phyloP scores from a whole-genome alignment of 768 basidiomycete species.

The Termitomyces sp. region DNA sequence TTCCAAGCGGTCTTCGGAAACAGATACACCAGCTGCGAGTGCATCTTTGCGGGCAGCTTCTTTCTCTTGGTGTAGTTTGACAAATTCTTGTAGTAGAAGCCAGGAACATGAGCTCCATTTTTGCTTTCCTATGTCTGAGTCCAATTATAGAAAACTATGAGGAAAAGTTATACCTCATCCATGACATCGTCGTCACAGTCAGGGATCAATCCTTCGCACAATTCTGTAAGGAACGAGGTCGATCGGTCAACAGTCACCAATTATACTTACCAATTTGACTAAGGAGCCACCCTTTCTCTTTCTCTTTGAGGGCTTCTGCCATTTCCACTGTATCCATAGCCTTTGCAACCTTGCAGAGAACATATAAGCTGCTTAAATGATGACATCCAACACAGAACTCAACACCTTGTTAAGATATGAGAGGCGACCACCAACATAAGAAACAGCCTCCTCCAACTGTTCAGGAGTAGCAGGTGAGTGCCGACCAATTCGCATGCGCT shows the following conservation, averaged over 20 bases:
- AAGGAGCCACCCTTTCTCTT: conserved; percentile 76
- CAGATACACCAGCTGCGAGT: conserved; percentile 25
- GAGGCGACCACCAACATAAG: conserved; percentile 71
- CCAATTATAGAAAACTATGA: not conserved
- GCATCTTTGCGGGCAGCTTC: conserved; percentile 35
- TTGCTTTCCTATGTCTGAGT: conserved; percentile 36
- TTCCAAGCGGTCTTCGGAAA: conserved; percentile 37
- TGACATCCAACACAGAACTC: not conserved
- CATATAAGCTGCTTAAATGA: not conserved
- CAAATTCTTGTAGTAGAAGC: conserved; percentile 71
- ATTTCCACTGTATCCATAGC: conserved; percentile 55
- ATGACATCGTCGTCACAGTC: conserved; percentile 84
- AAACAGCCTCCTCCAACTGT: conserved; percentile 42
- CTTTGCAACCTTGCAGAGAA: conserved; percentile 39
- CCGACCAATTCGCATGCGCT: conserved; percentile 41
- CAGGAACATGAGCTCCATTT: conserved; percentile 82
- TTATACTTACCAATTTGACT: conserved; percentile 57
- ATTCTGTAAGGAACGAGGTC: not conserved
- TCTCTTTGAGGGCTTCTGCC: conserved; percentile 57
- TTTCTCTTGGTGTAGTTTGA: conserved; percentile 49
- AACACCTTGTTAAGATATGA: conserved; percentile 63
- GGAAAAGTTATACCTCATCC: conserved; percentile 64
- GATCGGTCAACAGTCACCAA: not conserved
- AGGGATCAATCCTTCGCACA: conserved; percentile 49
- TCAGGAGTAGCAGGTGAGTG: conserved; percentile 21